These are phyloP conservation scores for Exophiala sideris DNA, from an alignment of 2,329 filamentous ascomycete genomes.

Conservation along the genomic window DNA sequence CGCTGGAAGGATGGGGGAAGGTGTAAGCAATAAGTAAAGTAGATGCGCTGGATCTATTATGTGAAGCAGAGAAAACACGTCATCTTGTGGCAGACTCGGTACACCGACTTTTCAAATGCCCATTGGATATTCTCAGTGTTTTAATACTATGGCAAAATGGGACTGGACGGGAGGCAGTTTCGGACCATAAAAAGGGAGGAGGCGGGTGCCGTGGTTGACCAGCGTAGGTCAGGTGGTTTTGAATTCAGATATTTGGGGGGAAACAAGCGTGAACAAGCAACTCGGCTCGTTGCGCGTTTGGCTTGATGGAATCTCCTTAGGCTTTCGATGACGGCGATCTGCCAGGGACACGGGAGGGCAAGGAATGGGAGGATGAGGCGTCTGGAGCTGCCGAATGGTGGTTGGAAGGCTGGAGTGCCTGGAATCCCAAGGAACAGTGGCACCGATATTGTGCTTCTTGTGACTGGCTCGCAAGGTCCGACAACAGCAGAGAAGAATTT, in stretches of 20 bases:
- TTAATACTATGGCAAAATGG: background rate
- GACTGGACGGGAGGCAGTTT: constrained; percentile 1
- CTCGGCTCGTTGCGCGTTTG: background rate
- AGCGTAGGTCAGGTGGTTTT: background rate
- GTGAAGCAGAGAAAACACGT: constrained; percentile 10
- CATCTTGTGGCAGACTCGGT: constrained; percentile 14
- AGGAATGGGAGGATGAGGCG: background rate
- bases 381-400: background rate
- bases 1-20: background rate
- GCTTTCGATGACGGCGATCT: background rate
- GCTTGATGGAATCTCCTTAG: background rate
- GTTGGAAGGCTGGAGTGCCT: no score
- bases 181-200: background rate
- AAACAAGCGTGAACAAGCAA: background rate
- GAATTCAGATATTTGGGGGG: background rate
- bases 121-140: constrained; percentile 7
- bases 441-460: no score
- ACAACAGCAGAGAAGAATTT: background rate
- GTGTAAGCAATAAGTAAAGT: constrained; percentile 12
- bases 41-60: constrained; percentile 1
- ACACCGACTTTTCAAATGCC: constrained; percentile 7
- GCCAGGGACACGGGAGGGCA: background rate
- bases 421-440: no score
- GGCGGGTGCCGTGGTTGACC: background rate
- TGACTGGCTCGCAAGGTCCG: background rate